phyloP scores from a whole-genome alignment of 371 early-diverging fungal species.

The Mucor saturninus region DNA sequence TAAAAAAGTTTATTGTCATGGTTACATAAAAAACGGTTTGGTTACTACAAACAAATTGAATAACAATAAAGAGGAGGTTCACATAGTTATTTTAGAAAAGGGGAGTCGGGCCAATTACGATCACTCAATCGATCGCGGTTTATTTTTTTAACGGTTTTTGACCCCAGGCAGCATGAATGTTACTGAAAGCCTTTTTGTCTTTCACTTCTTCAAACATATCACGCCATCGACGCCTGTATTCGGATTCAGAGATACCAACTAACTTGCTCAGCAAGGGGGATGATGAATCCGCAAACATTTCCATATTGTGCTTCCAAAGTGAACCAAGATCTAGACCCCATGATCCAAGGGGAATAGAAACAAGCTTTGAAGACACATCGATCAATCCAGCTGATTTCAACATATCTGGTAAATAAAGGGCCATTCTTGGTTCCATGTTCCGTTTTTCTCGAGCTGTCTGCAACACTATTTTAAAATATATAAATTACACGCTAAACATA shows the following conservation, averaged over 20 bases:
- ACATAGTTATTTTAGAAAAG: not conserved
- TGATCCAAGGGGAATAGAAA: constrained; percentile 37
- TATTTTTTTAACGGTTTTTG: constrained; percentile 18
- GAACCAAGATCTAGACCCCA: constrained; percentile 42
- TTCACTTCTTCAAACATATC: constrained; percentile 19
- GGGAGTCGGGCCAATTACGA: not conserved
- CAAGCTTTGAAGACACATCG: constrained; percentile 20
- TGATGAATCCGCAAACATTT: constrained; percentile 32
- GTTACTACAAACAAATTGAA: no score
- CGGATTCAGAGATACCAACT: constrained; percentile 10
- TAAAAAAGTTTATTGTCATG: not conserved
- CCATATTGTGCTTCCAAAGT: constrained; percentile 40
- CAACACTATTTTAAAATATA: constrained; percentile 15
- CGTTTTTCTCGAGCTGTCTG: constrained; percentile 15
- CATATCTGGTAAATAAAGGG: constrained; percentile 18
- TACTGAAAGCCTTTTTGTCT: constrained; percentile 30
- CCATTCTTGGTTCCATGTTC: constrained; percentile 30
- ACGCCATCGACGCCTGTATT: constrained; percentile 24
- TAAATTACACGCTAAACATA: not conserved
- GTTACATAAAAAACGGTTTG: not conserved
- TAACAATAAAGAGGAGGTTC: not conserved
- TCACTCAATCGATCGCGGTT: constrained; percentile 21
- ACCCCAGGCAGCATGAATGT: constrained; percentile 39
- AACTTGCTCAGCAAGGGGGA: constrained; percentile 25
- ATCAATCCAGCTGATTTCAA: constrained; percentile 21